Evolutionary conservation across 2,329 filamentous ascomycete species (phyloP), one percentile per base, ranked within the genome.

Genomic region (Emergomyces orientalis): DNA sequence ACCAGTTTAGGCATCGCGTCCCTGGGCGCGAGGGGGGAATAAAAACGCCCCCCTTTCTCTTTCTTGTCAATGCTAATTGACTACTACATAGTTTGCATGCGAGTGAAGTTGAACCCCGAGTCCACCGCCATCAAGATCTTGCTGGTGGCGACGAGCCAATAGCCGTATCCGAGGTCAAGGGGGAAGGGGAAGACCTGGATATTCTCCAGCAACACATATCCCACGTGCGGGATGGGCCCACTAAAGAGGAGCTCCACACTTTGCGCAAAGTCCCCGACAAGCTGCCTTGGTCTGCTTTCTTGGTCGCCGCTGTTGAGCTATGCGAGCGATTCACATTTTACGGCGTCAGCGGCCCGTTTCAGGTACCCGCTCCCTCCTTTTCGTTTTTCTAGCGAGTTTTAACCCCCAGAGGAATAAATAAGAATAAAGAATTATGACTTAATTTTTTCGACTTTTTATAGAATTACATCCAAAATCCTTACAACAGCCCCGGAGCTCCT

Each of bases 241-340:
- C 74, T 37, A 75, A 81, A 1, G 75, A 80, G 25, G 82, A 85
- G 71, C 78, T 76, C 71, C 70, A 68, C 22, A 77, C 75, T 3
- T 72, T 85, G 59, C 80, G 80, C 56, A 81, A 82, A 65, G 68
- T 84, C 34, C 81, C 81, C 37, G 82, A 84, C 71, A 81, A 79
- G 63, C 73, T 85, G 60, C 83, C 83, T 11, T 67, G 78, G 55
- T 81, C 82, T 1, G 81, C 82, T 60, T 84, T 80, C 73, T 74
- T 85, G 56, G 81, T 85, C 41, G 82, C 82, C 39, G 66, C 83
- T 19, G 80, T 85, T 52, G 83, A 85, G 68, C 72, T 84, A 61
- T 78, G 77, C 65, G 83, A 85, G 70, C 80, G 83, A 63, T 85
- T 86, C 75, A 80, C 82, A 64, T 84, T 81, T 75, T 84, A 84